Base-by-base conservation (phyloP, 2,329 filamentous ascomycete genomes). In the Zasmidium angulare region DNA sequence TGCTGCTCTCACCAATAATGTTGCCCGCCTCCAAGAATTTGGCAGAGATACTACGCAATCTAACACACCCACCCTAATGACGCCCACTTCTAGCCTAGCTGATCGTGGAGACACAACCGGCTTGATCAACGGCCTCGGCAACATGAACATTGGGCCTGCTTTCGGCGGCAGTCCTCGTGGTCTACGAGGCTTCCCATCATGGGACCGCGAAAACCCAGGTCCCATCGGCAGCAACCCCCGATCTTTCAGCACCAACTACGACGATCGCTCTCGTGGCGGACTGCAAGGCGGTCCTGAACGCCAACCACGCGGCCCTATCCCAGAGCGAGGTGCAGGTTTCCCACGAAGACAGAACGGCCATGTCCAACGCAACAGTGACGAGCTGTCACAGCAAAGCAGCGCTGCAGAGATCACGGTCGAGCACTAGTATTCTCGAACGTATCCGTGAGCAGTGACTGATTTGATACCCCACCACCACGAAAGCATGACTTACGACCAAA, bases 181-280 rank as follows among this genome's bases (percentile, higher is more conserved):
- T 58, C 75, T 86, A 53, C 81, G 84, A 58, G 81, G 82, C 68
- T 84, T 86, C 77, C 83, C 84, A 65, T 85, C 83, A 50, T 86
- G 83, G 83, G 83, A 84, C 67, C 78, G 80, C 59, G 78, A 82
- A 63, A 78, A 78, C 68, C 81, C 83, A 58, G 85, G 83, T 23
- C 82, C 85, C 40, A 87, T 88, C 68, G 85, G 85, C 61, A 85
- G 85, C 71, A 86, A 87, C 75, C n/a, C n/a, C n/a, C 80, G 85
- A 63, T 80, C 84, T 43, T 84, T 87, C 72, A 84, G 83, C 72
- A 81, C 82, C 55, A 78, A 75, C 63, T 84, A 82, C 72, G 84
- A 87, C 66, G 81, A 81, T 65, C 79, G 82, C 62, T 78, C 78
- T 61, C 78, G 82, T 58, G 68, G 67, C 60, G 70, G 70, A 43